Evolutionary conservation across 495 filamentous ascomycete genomes (phyloP).

Genomic region (Eremomyces bilateralis): DNA sequence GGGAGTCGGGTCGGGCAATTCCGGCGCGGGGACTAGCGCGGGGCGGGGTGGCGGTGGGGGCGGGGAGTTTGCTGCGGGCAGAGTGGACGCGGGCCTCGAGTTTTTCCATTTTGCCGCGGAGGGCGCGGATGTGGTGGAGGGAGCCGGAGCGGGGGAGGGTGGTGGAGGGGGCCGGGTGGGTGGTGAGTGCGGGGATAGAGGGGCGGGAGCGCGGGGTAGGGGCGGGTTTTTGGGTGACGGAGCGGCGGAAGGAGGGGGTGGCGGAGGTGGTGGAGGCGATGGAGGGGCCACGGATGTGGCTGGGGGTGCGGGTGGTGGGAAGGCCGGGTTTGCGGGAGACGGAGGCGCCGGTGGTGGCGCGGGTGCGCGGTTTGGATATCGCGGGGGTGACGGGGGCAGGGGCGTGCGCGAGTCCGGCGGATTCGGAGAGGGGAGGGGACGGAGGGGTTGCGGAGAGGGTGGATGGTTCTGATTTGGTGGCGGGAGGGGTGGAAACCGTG

Average conservation of each 20-base stretch:
- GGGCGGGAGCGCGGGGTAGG: constrained; percentile 9
- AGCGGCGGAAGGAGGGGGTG: constrained; percentile 18
- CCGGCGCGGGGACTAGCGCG: constrained; percentile 52
- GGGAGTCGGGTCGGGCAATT: too few relatives aligned
- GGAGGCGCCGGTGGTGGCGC: constrained; percentile 1
- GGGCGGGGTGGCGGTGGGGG: constrained; percentile 58
- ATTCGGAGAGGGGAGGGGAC: constrained; percentile 31
- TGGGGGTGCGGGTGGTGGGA: constrained; percentile 27
- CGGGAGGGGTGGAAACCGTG: constrained; percentile 31
- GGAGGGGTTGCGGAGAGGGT: constrained; percentile 30
- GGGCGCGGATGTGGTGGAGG: constrained; percentile 71
- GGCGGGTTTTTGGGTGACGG: constrained; percentile 13
- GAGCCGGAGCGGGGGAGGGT: constrained; percentile 58
- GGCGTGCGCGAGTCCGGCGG: constrained; percentile 8
- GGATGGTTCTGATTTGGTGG: constrained; percentile 53
- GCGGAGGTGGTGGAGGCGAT: constrained; percentile 23
- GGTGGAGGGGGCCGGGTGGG: constrained; percentile 16
- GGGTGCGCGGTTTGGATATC: constrained; percentile 16
- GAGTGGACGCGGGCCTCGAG: constrained; percentile 84
- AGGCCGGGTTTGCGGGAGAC: constrained; percentile 13
- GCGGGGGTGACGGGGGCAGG: constrained; percentile 19
- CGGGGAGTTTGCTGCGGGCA: constrained; percentile 80
- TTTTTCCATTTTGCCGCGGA: constrained; percentile 91
- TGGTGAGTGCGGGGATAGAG: constrained; percentile 12
- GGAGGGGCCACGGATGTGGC: constrained; percentile 31